Base-by-base conservation (phyloP, 257 asterid species). In the Catharanthus roseus region DNA sequence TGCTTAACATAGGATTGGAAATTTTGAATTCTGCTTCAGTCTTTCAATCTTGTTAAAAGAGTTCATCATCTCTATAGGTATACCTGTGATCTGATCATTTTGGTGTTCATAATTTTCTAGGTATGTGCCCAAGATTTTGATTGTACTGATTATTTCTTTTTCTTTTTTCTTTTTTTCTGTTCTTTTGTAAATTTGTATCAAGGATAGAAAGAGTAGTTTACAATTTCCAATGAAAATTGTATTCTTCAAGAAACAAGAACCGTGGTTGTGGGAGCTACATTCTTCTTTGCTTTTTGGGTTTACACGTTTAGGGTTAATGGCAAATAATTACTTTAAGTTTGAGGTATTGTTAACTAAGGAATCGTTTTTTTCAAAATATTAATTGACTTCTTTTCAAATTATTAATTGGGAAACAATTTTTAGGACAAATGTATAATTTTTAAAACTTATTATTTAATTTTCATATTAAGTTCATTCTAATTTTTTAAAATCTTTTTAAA, bases 1-100 rank as follows among this genome's bases (percentile, higher is more conserved):
- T 77, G 80, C 75, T 65, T 85, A 68, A 78, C 77, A 31, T 68
- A 34, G 71, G 51, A 63, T 65, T 74, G 39, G n/a, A 74, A 68
- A 57, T 47, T 67, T 74, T 68, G 70, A 45, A 45, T 57, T 74
- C 31, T 51, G 16, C 50, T n/a, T 23, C n/a, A 57, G 23, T 74
- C 69, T 74, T 74, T 65, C 34, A 24, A 24, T 36, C 57, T 50
- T 61, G 24, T 44, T 34, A 6, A 3, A 44, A 65, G 31, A 47
- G 68, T n/a, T n/a, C 68, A 44, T 41, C 55, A 10, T n/a, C n/a
- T n/a, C n/a, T n/a, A 74, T 45, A 55, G 58, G 45, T 38, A 42
- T 64, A 23, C 41, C 6, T 26, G 53, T 33, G 6, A 54, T 26
- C 65, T 33, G 6, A 54, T 53, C 24, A 5, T 58, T 33, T 31